phyloP scores from a whole-genome alignment of 164 flowering plant genomes.

The Brasenia schreberi region DNA sequence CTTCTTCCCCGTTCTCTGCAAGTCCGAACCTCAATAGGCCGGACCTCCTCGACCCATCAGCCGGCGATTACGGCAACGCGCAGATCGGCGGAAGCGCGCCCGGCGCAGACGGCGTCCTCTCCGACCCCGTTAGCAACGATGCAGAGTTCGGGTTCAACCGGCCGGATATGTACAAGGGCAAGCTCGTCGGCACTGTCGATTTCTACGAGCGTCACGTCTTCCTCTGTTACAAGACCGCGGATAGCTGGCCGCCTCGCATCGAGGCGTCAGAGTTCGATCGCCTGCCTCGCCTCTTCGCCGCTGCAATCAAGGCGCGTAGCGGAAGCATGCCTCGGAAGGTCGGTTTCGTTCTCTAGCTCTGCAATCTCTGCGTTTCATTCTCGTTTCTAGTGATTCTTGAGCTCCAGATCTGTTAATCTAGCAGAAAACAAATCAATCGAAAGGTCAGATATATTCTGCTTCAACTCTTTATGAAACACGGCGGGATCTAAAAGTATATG shows the following conservation, averaged over 20 bases:
- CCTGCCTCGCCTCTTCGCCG: slow-evolving; percentile 47
- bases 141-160: slow-evolving; percentile 59
- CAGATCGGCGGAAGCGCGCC: not conserved
- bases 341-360: slow-evolving; percentile 1
- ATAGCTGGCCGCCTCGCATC: slow-evolving; percentile 52
- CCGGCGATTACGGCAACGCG: not conserved
- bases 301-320: slow-evolving; percentile 46
- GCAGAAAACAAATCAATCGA: not conserved
- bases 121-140: slow-evolving; percentile 19
- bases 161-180: slow-evolving; percentile 48
- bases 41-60: slow-evolving; percentile 6
- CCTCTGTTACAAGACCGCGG: slow-evolving; percentile 60
- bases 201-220: slow-evolving; percentile 75
- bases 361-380: not conserved
- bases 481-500: not conserved
- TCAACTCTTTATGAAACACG: too few species aligned
- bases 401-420: not conserved
- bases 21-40: not conserved
- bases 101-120: not conserved
- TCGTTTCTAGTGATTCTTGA: not conserved
- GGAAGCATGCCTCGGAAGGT: slow-evolving; percentile 45
- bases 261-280: slow-evolving; percentile 43
- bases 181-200: slow-evolving; percentile 47
- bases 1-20: slow-evolving; percentile 5
- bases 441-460: too few species aligned